These are phyloP conservation scores for Penicillium verhagenii DNA, from an alignment of 495 filamentous ascomycete genomes.

Conservation along the genomic window DNA sequence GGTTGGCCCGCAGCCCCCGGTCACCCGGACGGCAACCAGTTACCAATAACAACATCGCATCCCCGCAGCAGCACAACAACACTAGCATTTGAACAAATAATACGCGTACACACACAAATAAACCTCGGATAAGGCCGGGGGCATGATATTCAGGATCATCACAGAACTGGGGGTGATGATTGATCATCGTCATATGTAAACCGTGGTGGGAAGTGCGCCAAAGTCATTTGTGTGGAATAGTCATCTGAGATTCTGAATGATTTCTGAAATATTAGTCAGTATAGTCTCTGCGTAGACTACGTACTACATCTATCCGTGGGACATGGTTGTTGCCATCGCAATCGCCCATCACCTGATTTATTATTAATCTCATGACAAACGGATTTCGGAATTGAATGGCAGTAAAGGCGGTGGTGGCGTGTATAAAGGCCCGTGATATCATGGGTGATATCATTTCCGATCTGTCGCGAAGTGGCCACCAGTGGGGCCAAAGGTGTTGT, in stretches of 20 bases:
- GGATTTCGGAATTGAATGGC: too few relatives aligned
- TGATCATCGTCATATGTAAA: too few relatives aligned
- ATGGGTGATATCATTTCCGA: not conserved
- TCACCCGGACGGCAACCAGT: slow-evolving; percentile 1
- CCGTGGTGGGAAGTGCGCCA: too few relatives aligned
- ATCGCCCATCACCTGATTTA: not conserved
- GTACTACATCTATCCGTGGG: too few relatives aligned
- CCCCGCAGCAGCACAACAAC: not conserved
- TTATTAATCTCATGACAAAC: not conserved
- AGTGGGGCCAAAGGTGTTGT: not conserved
- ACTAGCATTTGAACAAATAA: too few relatives aligned
- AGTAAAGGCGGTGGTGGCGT: not conserved
- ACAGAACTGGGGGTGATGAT: not conserved
- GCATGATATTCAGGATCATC: not conserved
- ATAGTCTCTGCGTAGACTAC: too few relatives aligned
- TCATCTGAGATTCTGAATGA: too few relatives aligned
- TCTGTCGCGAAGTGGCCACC: not conserved
- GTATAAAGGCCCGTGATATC: not conserved
- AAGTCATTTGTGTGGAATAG: too few relatives aligned
- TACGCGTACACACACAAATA: not conserved
- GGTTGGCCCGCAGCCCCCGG: not conserved
- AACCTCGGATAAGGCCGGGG: not conserved
- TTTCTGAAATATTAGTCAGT: too few relatives aligned
- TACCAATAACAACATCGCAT: not conserved
- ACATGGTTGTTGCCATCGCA: too few relatives aligned